Conservation (phyloP, 352 stramenopile genomes). For the Phytopythium boreale region DNA sequence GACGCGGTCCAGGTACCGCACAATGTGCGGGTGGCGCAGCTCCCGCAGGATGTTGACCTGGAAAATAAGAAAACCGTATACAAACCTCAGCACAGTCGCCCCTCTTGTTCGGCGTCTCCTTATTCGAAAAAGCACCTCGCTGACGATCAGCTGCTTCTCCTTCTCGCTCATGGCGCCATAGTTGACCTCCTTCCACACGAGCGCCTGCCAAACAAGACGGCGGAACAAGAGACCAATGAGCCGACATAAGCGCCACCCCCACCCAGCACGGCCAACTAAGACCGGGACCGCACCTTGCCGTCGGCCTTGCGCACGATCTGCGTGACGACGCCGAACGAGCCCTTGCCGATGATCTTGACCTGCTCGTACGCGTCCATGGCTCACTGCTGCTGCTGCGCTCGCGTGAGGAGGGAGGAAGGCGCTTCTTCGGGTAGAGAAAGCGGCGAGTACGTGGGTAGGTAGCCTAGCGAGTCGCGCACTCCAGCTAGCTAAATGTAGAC, state of each 20-base stretch:
- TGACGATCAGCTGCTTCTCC: conserved; percentile 93
- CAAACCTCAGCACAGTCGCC: conserved; percentile 1
- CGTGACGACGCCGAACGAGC: conserved; percentile 90
- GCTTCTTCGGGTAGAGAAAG: no score
- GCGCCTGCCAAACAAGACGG: conserved; percentile 41
- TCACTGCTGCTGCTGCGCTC: conserved; percentile 2
- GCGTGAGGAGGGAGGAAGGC: no score
- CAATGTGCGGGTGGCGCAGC: conserved; percentile 91
- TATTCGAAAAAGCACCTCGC: conserved; percentile 53
- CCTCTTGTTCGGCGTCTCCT: neutral
- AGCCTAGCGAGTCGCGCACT: neutral
- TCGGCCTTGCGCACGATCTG: conserved; percentile 89
- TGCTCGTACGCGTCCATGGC: conserved; percentile 88
- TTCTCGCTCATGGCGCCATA: conserved; percentile 92
- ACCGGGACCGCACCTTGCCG: conserved; percentile 55
- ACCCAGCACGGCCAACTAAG: neutral
- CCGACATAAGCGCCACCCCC: neutral
- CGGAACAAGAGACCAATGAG: neutral
- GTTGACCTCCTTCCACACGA: conserved; percentile 93
- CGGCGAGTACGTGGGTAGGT: neutral
- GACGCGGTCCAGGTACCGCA: conserved; percentile 92
- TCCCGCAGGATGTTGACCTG: conserved; percentile 93
- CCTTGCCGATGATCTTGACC: conserved; percentile 88
- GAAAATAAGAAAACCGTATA: neutral
- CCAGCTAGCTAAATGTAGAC: neutral